Conservation (phyloP, 2,329 filamentous ascomycete genomes). For the Gaeumannomyces sp. region DNA sequence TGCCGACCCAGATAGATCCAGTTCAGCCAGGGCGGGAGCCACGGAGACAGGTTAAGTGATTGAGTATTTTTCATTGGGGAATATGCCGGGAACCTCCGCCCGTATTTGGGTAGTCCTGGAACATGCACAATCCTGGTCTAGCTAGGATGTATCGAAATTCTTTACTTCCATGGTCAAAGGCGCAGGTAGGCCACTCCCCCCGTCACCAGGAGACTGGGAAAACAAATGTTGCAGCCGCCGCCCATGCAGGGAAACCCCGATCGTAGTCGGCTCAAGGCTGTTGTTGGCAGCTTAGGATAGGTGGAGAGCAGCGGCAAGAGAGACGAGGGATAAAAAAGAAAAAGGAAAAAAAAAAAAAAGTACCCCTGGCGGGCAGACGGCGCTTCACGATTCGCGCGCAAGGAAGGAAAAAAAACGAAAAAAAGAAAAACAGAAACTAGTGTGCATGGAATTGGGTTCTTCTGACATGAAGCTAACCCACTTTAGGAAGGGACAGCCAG, state of each 20-base stretch:
- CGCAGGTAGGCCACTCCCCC: neutral
- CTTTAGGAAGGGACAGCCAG: neutral
- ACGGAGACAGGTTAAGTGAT: neutral
- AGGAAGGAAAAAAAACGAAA: no score
- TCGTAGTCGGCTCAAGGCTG: neutral
- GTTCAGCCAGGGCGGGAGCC: neutral
- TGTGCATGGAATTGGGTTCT: neutral
- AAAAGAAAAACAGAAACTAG: neutral
- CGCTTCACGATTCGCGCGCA: no score
- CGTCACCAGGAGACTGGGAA: neutral
- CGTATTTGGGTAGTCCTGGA: no score
- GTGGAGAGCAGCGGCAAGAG: neutral
- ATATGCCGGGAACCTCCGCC: no score
- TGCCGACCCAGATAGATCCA: neutral
- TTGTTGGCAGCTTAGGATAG: neutral
- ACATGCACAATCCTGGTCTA: no score
- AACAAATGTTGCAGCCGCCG: conserved; percentile 8
- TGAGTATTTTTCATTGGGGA: no score
- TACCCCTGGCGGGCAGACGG: no score
- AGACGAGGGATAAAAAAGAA: no score
- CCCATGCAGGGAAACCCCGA: neutral
- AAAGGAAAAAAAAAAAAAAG: no score
- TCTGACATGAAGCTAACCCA: neutral
- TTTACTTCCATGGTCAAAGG: no score
- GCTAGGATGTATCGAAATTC: no score